Percentiles rank a stretch among this genome's conserved stretches.
phyloP scores from a whole-genome alignment of 805 yeast genomes.

The Candida xiaguanensis region DNA sequence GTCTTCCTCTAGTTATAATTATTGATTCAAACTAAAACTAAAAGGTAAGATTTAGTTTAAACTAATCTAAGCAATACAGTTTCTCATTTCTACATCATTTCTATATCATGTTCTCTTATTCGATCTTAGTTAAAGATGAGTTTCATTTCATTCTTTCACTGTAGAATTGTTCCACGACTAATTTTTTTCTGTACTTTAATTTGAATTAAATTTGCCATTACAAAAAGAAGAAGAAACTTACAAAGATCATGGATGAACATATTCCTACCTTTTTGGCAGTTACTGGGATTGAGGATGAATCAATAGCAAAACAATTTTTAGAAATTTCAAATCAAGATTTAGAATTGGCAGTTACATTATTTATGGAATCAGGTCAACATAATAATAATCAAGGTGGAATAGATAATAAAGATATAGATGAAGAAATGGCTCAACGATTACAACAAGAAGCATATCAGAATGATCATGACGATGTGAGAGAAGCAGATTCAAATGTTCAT shows the following conservation, averaged over 20 bases:
- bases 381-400: too few relatives aligned
- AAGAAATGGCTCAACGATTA: conserved; percentile 55
- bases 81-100: too few relatives aligned
- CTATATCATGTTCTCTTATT: too few relatives aligned
- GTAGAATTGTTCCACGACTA: too few relatives aligned
- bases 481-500: conserved; percentile 74
- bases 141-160: too few relatives aligned
- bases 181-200: neutral
- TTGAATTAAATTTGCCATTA: conserved; percentile 1
- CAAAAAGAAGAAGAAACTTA: neutral
- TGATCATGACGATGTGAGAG: conserved; percentile 29
- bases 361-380: conserved; percentile 52
- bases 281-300: conserved; percentile 68
- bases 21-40: too few relatives aligned
- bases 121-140: too few relatives aligned
- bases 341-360: conserved; percentile 81
- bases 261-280: conserved; percentile 78
- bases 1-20: too few relatives aligned
- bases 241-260: conserved; percentile 38
- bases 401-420: conserved; percentile 33
- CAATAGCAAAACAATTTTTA: conserved; percentile 69
- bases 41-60: too few relatives aligned
- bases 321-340: conserved; percentile 75
- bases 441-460: conserved; percentile 59
- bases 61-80: too few relatives aligned